Evolutionary conservation across 805 yeast genomes (phyloP), one percentile per base, ranked within the genome.

Genomic region (Yamadazyma paraphyllophila): DNA sequence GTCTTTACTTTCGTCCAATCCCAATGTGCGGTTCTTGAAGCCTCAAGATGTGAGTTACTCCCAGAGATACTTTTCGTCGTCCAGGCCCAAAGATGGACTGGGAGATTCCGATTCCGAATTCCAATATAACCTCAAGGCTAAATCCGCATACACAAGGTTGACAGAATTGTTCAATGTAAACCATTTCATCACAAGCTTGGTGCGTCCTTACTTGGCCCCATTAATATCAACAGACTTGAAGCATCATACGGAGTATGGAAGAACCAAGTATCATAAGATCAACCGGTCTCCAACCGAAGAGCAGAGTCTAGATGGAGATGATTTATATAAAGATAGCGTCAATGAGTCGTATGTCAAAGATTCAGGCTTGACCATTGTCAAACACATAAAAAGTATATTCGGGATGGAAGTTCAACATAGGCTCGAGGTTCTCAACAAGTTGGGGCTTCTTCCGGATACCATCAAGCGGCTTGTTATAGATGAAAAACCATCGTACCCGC

Each of bases 161-260:
- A 85, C 97, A 0, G 98, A 94, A 62, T 74, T 92, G 47, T 94
- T 92, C 71, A 94, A 94, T 57, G 98, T 94, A 17, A 94, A 94
- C 64, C 95, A 91, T 63, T 92, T 89, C 59, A 75, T 94, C 26
- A 91, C 91, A 1, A 88, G 97, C 15, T 73, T 92, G 52, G 96
- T 98, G 7, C 76, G 97, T 50, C 97, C 98, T 0, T 94, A 92
- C 58, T 70, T 92, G 55, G 96, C 97, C 0, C 97, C 98, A 0
- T 70, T 92, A 46, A 77, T 94, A 36, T 82, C 87, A 31, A 85
- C 87, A 52, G 97, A 89, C 59, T 74, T 88, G 57, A 85, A 84
- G 58, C 94, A 89, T 59, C 78, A 77, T 49, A 78, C 74, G 45
- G 59, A 65, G 59, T 65, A 66, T 47, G 71, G 74, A 12, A 59